These are phyloP conservation scores for Sugiyamaella paludigena DNA, from an alignment of 1,139 yeast genomes.

Conservation along the genomic window DNA sequence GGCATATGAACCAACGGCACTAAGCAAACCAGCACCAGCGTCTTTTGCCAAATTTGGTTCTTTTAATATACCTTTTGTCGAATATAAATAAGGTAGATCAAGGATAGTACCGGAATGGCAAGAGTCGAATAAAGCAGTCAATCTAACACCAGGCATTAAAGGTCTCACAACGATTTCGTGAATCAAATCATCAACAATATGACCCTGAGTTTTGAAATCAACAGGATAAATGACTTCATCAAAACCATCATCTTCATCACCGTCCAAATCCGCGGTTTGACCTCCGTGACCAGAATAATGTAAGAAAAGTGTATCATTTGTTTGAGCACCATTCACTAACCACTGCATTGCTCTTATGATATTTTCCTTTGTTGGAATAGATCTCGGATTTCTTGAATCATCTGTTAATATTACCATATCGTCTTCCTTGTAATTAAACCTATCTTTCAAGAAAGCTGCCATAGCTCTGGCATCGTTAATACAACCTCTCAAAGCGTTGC, in stretches of 20 bases:
- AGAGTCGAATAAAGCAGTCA: conserved; percentile 87
- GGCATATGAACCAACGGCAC: conserved; percentile 70
- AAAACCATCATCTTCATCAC: conserved; percentile 87
- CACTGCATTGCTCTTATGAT: conserved; percentile 87
- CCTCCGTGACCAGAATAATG: conserved; percentile 97
- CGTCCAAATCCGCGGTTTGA: conserved; percentile 70
- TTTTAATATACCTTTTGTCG: conserved; percentile 87
- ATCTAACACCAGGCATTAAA: conserved; percentile 75
- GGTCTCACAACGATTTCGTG: conserved; percentile 79
- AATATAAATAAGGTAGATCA: conserved; percentile 84
- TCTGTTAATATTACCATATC: conserved; percentile 86
- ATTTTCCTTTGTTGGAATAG: conserved; percentile 74
- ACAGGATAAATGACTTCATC: conserved; percentile 92
- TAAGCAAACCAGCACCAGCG: conserved; percentile 72
- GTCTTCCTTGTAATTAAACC: conserved; percentile 66
- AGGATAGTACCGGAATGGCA: conserved; percentile 93
- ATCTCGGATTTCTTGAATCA: conserved; percentile 60
- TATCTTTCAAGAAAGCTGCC: conserved; percentile 40
- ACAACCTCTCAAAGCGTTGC: conserved; percentile 74
- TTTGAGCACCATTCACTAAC: conserved; percentile 77
- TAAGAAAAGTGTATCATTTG: conserved; percentile 67
- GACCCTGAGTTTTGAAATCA: conserved; percentile 73
- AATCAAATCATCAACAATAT: conserved; percentile 78
- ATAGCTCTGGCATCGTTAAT: conserved; percentile 56
- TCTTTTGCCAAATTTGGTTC: conserved; percentile 87